Conservation (phyloP, 2,329 filamentous ascomycete genomes). For the Didymosphaeria variabile region DNA sequence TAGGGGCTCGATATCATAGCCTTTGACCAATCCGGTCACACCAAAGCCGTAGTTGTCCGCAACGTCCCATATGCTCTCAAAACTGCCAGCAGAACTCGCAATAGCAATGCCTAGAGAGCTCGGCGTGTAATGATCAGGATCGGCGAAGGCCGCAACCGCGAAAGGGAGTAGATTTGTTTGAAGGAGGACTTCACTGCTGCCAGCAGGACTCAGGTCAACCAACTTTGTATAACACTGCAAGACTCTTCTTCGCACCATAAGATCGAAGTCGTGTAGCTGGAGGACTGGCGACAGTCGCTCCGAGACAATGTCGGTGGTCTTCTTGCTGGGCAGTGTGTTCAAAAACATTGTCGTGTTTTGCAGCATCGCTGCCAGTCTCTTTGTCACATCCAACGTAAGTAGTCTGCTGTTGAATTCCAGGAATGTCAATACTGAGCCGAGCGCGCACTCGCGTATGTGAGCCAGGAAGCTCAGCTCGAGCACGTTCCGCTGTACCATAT, state of each 20-base stretch:
- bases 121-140: slow-evolving; percentile 86
- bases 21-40: slow-evolving; percentile 82
- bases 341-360: slow-evolving; percentile 93
- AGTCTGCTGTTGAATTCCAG: slow-evolving; percentile 92
- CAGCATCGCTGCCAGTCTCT: slow-evolving; percentile 90
- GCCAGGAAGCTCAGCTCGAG: slow-evolving; percentile 92
- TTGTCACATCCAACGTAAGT: slow-evolving; percentile 92
- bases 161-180: slow-evolving; percentile 92
- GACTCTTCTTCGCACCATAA: slow-evolving; percentile 92
- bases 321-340: slow-evolving; percentile 83
- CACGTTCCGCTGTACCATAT: slow-evolving; percentile 81
- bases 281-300: slow-evolving; percentile 85
- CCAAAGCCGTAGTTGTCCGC: slow-evolving; percentile 95
- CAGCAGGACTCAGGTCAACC: slow-evolving; percentile 85
- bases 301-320: slow-evolving; percentile 84
- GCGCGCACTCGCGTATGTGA: slow-evolving; percentile 92
- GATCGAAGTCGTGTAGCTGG: slow-evolving; percentile 87
- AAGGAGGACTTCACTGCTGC: slow-evolving; percentile 83
- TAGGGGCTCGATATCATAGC: slow-evolving; percentile 75
- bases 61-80: slow-evolving; percentile 95
- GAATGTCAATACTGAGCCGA: slow-evolving; percentile 91
- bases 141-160: slow-evolving; percentile 89
- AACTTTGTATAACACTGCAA: slow-evolving; percentile 95
- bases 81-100: slow-evolving; percentile 85
- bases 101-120: slow-evolving; percentile 90